These are phyloP conservation scores for Eucalyptus regnans DNA, from an alignment of 345 rosid genomes.

Conservation along the genomic window DNA sequence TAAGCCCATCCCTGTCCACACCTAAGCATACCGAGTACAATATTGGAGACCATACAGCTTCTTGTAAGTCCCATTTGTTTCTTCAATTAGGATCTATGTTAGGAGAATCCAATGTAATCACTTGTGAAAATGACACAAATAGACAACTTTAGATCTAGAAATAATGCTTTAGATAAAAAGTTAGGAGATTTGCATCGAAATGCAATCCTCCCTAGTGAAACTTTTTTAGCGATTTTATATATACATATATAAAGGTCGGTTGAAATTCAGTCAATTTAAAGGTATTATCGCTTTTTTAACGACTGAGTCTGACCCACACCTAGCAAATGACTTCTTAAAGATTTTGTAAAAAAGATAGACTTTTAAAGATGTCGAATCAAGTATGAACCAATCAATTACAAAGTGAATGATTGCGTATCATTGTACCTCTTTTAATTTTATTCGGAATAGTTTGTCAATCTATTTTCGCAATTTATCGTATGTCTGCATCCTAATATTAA, in stretches of 20 bases:
- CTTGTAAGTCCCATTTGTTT: not conserved
- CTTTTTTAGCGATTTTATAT: not conserved
- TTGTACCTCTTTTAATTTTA: not conserved
- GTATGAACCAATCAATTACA: not conserved
- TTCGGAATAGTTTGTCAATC: not conserved
- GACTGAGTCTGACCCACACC: fast-evolving
- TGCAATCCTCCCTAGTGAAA: not conserved
- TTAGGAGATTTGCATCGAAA: not conserved
- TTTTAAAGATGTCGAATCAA: not conserved
- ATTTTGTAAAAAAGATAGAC: not conserved
- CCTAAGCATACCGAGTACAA: not conserved
- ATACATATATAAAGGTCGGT: not conserved
- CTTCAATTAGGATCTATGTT: not conserved
- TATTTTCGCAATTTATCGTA: not conserved
- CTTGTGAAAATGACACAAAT: not conserved
- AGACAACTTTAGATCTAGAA: not conserved
- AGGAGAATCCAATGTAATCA: not conserved
- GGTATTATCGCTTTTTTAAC: not conserved
- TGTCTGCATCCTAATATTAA: not conserved
- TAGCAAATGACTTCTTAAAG: not conserved
- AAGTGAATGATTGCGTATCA: not conserved
- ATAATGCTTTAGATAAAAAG: not conserved
- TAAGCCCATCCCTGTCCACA: not conserved
- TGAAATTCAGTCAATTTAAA: not conserved
- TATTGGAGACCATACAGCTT: not conserved